Conservation (phyloP, 2,329 filamentous ascomycete species). For the Ceratocystis albifundus region DNA sequence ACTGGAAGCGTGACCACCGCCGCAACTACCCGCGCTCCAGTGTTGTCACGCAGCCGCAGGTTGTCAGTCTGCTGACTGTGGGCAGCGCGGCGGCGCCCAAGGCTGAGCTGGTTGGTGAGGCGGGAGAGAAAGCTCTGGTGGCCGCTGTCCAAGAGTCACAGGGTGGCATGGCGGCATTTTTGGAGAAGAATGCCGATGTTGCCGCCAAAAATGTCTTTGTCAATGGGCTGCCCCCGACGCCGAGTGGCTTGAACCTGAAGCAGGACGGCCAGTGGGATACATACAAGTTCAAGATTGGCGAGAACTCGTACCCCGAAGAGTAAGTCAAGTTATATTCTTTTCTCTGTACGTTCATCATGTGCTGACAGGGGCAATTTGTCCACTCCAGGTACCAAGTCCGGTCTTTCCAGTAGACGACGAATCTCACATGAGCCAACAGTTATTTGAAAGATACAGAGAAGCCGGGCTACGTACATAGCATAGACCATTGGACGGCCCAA, state of each 20-base stretch:
- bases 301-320: constrained; percentile 60
- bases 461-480: constrained; percentile 9
- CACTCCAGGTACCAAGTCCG: constrained; percentile 50
- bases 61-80: constrained; percentile 71
- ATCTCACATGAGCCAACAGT: constrained; percentile 22
- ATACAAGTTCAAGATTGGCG: constrained; percentile 54
- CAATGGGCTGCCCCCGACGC: constrained; percentile 75
- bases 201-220: constrained; percentile 49
- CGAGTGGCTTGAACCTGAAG: constrained; percentile 52
- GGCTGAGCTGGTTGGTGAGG: constrained; percentile 63
- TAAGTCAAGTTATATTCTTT: constrained; percentile 37
- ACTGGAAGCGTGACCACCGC: constrained; percentile 82
- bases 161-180: constrained; percentile 49
- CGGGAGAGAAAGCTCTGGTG: constrained; percentile 53
- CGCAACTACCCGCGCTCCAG: constrained; percentile 71
- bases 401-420: constrained; percentile 40
- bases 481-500: constrained; percentile 6
- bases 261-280: constrained; percentile 47
- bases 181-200: constrained; percentile 42
- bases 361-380: constrained; percentile 27
- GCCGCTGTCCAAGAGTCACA: constrained; percentile 65
- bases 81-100: constrained; percentile 73
- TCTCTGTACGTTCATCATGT: constrained; percentile 16
- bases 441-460: constrained; percentile 26
- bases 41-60: constrained; percentile 70